Evolutionary conservation across 139 green algal genomes (phyloP), one percentile per base, ranked within the genome.

Genomic region (Chlamydomonas eustigma): DNA sequence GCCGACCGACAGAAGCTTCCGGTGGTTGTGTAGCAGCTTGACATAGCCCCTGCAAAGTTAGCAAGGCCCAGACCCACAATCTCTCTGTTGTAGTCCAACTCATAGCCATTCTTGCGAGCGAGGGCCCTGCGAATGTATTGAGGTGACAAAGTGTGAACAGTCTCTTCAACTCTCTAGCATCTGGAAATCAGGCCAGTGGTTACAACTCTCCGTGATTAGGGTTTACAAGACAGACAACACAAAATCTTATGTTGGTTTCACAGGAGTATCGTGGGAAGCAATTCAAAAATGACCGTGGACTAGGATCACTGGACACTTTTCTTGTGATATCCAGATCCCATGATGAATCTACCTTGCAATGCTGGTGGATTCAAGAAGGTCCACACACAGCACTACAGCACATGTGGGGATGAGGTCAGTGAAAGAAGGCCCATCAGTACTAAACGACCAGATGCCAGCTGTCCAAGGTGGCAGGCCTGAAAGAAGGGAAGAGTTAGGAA

Each of bases 1-100:
- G 93, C 88, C 1, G 93, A 94, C 44, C 93, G 90, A 0, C 86
- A 94, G 83, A 97, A 97, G 36, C 88, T 94, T 36, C 92, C 84
- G 2, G 84, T 89, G 69, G 86, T 93, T 70, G 93, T 94, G 88
- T 97, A 97, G 52, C 81, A 87, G 76, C 87, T 91, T 83, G 96
- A 97, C 22, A 83, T 66, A 22, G 92, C 83, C 38, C 93, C 93
- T 2, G 87, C 80, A 28, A 96, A 74, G 88, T 97, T 97, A 70
- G 93, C 88, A 2, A 97, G 39, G 51, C 93, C 93, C 68, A 98
- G 76, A 24, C 86, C 93, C 1, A 90, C 71, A 66, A 97, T 90
- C 88, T 97, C 93, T 78, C 94, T 89, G 50, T 94, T 96, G 35
- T 86, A 76, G 75, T 83, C 78, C 35, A 96, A 81, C 39, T 89